These are phyloP conservation scores for Coniophora puteana DNA, from an alignment of 1,284 basidiomycete genomes.

Conservation along the genomic window DNA sequence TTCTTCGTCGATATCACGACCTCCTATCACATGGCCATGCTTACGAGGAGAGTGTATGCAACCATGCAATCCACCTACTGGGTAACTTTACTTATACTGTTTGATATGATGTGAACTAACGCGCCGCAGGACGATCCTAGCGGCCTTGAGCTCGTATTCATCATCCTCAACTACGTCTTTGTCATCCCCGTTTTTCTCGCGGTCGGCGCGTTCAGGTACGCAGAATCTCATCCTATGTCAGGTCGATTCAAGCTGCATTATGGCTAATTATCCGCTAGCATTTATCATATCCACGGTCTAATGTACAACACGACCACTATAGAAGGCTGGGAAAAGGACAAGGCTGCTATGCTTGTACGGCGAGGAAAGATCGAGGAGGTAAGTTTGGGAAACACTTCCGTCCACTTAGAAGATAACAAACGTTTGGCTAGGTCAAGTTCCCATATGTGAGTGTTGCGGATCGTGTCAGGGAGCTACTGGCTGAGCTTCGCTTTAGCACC, in stretches of 20 bases:
- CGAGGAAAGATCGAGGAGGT: constrained; percentile 86
- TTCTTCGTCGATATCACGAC: constrained; percentile 90
- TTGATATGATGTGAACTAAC: not conserved
- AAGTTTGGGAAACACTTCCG: constrained; percentile 15
- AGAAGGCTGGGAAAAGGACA: constrained; percentile 98
- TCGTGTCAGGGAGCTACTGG: constrained; percentile 3
- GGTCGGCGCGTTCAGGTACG: constrained; percentile 83
- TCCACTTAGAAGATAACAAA: constrained; percentile 8
- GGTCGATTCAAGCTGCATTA: constrained; percentile 1
- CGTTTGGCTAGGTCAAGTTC: constrained; percentile 67
- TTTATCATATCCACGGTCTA: constrained; percentile 89
- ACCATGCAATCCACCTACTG: constrained; percentile 46
- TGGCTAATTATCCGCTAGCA: constrained; percentile 32
- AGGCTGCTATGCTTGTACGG: constrained; percentile 80
- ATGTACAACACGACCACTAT: constrained; percentile 90
- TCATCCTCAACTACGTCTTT: constrained; percentile 84
- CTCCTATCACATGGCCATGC: constrained; percentile 78
- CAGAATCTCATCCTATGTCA: constrained; percentile 4
- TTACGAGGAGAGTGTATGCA: constrained; percentile 60
- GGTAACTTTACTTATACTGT: constrained; percentile 34
- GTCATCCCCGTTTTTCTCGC: constrained; percentile 84
- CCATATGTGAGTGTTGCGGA: constrained; percentile 74
- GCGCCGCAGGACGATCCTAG: constrained; percentile 64
- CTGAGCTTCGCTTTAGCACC: constrained; percentile 50
- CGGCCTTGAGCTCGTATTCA: constrained; percentile 71